A percentile compares a stretch with the other conserved stretches of the same genome.
Conservation (phyloP, 208 protist species). For the Endotrypanum monterogeii region DNA sequence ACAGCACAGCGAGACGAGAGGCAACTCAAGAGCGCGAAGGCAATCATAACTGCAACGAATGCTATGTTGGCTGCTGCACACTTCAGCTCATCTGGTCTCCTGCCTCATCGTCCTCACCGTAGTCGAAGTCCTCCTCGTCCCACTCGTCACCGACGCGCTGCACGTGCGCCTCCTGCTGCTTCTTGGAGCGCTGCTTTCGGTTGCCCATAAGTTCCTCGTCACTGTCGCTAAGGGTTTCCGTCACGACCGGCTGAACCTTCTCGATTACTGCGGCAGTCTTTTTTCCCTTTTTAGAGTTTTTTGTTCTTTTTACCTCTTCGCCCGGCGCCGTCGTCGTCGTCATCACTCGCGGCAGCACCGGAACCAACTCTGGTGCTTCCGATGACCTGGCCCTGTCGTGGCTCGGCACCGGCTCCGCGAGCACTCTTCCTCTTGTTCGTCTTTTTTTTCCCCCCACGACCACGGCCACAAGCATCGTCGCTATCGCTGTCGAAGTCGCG, state of each 20-base stretch:
- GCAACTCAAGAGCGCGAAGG: background rate
- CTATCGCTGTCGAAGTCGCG: constrained; percentile 21
- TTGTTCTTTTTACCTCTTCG: constrained; percentile 36
- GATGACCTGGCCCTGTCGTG: background rate
- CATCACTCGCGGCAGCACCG: constrained; percentile 13
- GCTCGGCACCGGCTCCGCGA: background rate
- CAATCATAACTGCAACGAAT: too few relatives aligned
- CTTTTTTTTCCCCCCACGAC: constrained; percentile 27
- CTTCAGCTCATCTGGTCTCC: background rate
- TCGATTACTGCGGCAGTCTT: constrained; percentile 26
- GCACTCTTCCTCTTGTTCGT: constrained; percentile 33
- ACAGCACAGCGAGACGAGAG: too few relatives aligned
- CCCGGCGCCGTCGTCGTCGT: constrained; percentile 16
- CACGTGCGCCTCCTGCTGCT: constrained; percentile 34
- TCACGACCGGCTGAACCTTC: constrained; percentile 20
- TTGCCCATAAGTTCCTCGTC: constrained; percentile 82
- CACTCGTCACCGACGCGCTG: constrained; percentile 27
- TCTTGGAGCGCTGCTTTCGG: constrained; percentile 66
- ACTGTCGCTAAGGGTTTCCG: constrained; percentile 45
- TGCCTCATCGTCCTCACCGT: constrained; percentile 42
- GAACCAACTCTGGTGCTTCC: background rate
- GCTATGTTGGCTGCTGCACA: background rate
- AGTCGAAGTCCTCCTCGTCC: constrained; percentile 51
- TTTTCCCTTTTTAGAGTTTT: constrained; percentile 37
- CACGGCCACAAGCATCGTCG: constrained; percentile 20